phyloP scores from a whole-genome alignment of 2,329 filamentous ascomycete genomes.

The Venturia carpophila region DNA sequence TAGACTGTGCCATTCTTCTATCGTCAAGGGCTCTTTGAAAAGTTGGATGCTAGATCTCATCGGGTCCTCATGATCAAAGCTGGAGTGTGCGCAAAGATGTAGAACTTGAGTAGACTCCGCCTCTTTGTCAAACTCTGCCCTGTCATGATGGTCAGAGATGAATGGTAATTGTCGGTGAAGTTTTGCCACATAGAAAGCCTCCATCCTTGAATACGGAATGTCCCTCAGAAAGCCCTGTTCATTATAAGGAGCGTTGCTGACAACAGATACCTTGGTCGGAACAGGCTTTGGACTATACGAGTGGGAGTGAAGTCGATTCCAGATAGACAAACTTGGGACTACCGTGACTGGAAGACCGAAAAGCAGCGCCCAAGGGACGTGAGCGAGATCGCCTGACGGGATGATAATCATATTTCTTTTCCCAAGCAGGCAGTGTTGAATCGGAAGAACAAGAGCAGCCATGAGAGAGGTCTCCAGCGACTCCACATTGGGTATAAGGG shows the following conservation, averaged over 20 bases:
- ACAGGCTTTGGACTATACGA: background rate
- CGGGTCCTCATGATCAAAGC: slow-evolving; percentile 18
- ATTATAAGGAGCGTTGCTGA: slow-evolving; percentile 19
- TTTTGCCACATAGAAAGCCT: slow-evolving; percentile 20
- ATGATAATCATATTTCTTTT: slow-evolving; percentile 18
- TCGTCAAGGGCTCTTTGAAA: slow-evolving; percentile 19
- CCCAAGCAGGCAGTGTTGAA: background rate
- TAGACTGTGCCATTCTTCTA: slow-evolving; percentile 18
- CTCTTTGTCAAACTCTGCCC: slow-evolving; percentile 18
- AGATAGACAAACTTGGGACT: slow-evolving; percentile 20
- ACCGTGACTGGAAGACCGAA: slow-evolving; percentile 19
- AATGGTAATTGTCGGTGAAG: slow-evolving; percentile 16
- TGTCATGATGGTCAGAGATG: slow-evolving; percentile 19
- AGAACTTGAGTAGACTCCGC: slow-evolving; percentile 17
- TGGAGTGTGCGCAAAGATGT: slow-evolving; percentile 21
- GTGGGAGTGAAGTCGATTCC: slow-evolving; percentile 18
- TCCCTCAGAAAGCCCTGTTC: slow-evolving; percentile 17
- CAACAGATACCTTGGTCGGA: slow-evolving; percentile 17
- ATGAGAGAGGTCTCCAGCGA: background rate
- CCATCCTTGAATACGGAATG: slow-evolving; percentile 21
- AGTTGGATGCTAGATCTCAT: slow-evolving; percentile 18
- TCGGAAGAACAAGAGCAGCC: background rate
- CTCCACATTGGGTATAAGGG: background rate
- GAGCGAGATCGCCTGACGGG: slow-evolving; percentile 20
- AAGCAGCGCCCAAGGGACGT: slow-evolving; percentile 21